These are phyloP conservation scores for Russula ochroleuca DNA, from an alignment of 768 basidiomycete genomes.

Conservation along the genomic window DNA sequence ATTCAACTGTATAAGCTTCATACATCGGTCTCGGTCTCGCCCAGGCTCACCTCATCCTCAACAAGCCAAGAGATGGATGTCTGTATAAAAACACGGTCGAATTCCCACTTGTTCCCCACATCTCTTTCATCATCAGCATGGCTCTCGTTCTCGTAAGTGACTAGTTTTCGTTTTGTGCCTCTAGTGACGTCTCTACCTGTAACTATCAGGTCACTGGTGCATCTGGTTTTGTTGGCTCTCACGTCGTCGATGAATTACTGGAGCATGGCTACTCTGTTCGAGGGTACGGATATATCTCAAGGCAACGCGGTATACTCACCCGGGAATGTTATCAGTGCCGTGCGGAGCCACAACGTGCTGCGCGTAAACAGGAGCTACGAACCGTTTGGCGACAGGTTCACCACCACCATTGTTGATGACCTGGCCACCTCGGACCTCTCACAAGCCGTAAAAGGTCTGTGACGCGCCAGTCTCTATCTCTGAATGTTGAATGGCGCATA, in stretches of 20 bases:
- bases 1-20: too few species aligned
- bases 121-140: background rate
- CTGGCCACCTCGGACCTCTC: conserved; percentile 29
- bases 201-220: conserved; percentile 42
- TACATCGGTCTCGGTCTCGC: too few species aligned
- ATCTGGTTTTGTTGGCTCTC: conserved; percentile 37
- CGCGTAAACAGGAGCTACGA: conserved; percentile 22
- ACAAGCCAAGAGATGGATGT: too few species aligned
- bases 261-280: conserved; percentile 48
- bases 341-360: conserved; percentile 27
- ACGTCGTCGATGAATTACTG: conserved; percentile 37
- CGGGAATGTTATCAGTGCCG: conserved; percentile 19
- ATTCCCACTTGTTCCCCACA: too few species aligned
- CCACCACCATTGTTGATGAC: conserved; percentile 27
- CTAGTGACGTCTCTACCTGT: background rate
- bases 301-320: background rate
- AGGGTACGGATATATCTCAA: conserved; percentile 36
- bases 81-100: too few species aligned
- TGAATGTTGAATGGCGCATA: background rate
- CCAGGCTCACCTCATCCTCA: too few species aligned
- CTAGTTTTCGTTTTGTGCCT: background rate
- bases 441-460: conserved; percentile 26
- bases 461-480: too few species aligned
- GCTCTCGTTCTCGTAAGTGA: conserved; percentile 14
- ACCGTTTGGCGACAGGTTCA: conserved; percentile 24